phyloP scores from a whole-genome alignment of 2,329 filamentous ascomycete species.

The Colletotrichum tamarilloi region DNA sequence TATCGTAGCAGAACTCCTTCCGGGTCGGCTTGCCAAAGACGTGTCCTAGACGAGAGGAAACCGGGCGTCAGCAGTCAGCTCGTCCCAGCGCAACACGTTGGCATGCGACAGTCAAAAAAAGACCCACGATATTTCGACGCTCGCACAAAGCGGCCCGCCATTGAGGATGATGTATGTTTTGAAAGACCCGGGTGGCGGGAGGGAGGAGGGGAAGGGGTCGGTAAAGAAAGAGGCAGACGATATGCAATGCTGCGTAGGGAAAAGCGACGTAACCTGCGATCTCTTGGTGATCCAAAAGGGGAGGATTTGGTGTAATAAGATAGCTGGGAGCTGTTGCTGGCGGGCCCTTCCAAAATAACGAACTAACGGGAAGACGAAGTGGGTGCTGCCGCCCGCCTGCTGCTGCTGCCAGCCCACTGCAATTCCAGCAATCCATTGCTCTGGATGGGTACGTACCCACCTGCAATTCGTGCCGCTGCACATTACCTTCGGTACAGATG shows the following conservation, averaged over 20 bases:
- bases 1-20: slow-evolving; percentile 99
- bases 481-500: slow-evolving; percentile 14
- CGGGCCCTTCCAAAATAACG: slow-evolving; percentile 28
- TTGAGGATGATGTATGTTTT: slow-evolving; percentile 45
- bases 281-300: slow-evolving; percentile 34
- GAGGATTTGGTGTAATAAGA: slow-evolving; percentile 30
- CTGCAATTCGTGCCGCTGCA: background rate
- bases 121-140: slow-evolving; percentile 76
- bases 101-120: slow-evolving; percentile 32
- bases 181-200: background rate
- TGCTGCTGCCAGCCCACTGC: background rate
- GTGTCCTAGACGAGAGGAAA: slow-evolving; percentile 74
- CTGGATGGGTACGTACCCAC: slow-evolving; percentile 25
- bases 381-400: slow-evolving; percentile 13
- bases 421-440: slow-evolving; percentile 11
- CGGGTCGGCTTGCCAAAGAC: slow-evolving; percentile 96
- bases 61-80: slow-evolving; percentile 38
- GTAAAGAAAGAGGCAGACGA: slow-evolving; percentile 16
- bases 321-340: slow-evolving; percentile 28
- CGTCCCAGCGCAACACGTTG: slow-evolving; percentile 41
- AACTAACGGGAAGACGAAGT: slow-evolving; percentile 28
- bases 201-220: background rate
- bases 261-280: slow-evolving; percentile 25
- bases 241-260: slow-evolving; percentile 26
- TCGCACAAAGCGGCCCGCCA: slow-evolving; percentile 75